Percentiles rank a stretch among this genome's conserved stretches.
Evolutionary conservation across 306 rosid genomes (phyloP).

Genomic region (Ormosia semicastrata): DNA sequence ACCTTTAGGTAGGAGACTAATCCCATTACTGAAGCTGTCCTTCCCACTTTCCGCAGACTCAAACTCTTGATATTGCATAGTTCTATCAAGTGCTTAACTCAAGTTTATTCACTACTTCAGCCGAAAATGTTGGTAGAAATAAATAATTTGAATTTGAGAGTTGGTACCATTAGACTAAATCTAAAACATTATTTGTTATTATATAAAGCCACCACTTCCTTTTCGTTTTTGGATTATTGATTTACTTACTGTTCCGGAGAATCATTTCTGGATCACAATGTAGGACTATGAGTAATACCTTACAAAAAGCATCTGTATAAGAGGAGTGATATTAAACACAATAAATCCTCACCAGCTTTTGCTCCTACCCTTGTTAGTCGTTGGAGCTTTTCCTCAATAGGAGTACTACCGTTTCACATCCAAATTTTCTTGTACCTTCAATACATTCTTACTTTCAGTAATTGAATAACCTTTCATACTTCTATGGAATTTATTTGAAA

Average conservation of each 20-base stretch:
- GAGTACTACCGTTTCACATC: no score
- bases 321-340: conserved; percentile 22
- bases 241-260: conserved; percentile 8
- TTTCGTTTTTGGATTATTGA: conserved; percentile 2
- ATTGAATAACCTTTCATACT: background rate
- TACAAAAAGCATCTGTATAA: background rate
- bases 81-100: background rate
- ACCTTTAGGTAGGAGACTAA: no score
- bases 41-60: no score
- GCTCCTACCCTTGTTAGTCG: background rate
- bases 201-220: conserved; percentile 12
- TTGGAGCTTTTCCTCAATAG: conserved; percentile 28
- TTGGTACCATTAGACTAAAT: background rate
- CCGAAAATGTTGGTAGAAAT: background rate
- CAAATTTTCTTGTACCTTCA: background rate
- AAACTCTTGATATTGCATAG: background rate
- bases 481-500: background rate
- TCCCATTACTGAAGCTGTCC: no score
- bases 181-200: background rate
- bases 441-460: background rate
- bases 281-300: conserved; percentile 10
- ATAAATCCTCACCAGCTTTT: background rate
- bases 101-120: background rate
- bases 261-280: conserved; percentile 14
- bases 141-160: background rate